Conservation (phyloP, 257 asterid species). For the Paraleonurus japonicus region DNA sequence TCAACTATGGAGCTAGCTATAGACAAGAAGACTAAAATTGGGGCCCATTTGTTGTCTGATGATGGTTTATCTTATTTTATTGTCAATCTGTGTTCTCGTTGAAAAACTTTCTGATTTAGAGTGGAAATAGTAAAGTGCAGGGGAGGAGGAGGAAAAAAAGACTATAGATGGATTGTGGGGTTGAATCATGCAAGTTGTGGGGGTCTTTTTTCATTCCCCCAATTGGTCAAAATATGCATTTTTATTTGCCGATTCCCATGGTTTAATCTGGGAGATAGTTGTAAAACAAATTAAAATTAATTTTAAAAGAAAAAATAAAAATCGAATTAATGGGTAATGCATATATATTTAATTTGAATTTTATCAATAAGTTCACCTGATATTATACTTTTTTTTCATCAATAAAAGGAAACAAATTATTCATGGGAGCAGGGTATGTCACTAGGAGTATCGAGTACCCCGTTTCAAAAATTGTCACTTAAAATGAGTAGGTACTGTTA, state of each 20-base stretch:
- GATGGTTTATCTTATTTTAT: constrained; percentile 9
- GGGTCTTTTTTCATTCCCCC: background rate
- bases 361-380: no score
- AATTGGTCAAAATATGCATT: constrained; percentile 26
- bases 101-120: constrained; percentile 19
- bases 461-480: no score
- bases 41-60: constrained; percentile 30
- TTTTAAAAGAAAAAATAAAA: no score
- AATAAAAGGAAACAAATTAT: no score
- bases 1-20: background rate
- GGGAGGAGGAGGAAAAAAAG: background rate
- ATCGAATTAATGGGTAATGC: background rate
- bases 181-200: constrained; percentile 37
- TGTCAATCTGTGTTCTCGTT: constrained; percentile 17
- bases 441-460: no score
- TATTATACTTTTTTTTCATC: no score
- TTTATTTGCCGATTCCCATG: constrained; percentile 13
- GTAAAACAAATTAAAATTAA: background rate
- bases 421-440: no score
- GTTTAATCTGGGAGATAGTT: background rate
- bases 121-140: constrained; percentile 20
- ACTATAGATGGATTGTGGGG: constrained; percentile 34
- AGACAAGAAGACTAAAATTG: constrained; percentile 9
- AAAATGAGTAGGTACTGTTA: no score
- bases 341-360: no score